A percentile compares a stretch with the other conserved stretches of the same genome.
Evolutionary conservation across 106 monocot species (phyloP).

Genomic region (Amphibolis antarctica): DNA sequence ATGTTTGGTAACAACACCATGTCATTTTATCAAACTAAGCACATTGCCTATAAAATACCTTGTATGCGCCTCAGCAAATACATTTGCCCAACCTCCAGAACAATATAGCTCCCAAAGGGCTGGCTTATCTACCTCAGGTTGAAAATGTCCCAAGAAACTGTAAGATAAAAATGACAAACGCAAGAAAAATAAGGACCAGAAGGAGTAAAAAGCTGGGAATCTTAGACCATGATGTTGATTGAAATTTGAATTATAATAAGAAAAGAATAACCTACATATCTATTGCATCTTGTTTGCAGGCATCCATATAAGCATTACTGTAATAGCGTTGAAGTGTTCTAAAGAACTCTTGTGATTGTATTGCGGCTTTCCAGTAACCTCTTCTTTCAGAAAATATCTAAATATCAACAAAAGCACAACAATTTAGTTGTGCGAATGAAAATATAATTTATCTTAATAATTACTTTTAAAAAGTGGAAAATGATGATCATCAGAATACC

Average conservation of each 20-base stretch:
- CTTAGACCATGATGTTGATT: too few species aligned
- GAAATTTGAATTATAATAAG: not conserved
- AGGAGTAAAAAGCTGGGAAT: not conserved
- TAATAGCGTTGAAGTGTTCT: constrained; percentile 93
- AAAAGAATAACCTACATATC: constrained; percentile 53
- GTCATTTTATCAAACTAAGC: too few species aligned
- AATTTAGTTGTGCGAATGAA: not conserved
- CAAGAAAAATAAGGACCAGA: not conserved
- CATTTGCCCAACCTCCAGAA: constrained; percentile 36
- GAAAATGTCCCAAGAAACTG: constrained; percentile 93
- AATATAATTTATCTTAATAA: not conserved
- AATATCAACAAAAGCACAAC: not conserved
- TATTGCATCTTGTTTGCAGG: constrained; percentile 93
- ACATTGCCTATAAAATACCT: constrained; percentile 23
- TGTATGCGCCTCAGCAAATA: constrained; percentile 27
- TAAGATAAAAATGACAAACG: not conserved
- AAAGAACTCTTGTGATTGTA: constrained; percentile 84
- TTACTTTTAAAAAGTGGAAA: too few species aligned
- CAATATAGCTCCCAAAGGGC: constrained; percentile 76
- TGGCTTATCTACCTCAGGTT: constrained; percentile 64
- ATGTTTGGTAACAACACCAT: too few species aligned
- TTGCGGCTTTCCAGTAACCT: constrained; percentile 92
- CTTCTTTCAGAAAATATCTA: constrained; percentile 96
- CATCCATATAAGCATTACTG: constrained; percentile 93
- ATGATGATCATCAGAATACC: too few species aligned